Evolutionary conservation across 2,329 filamentous ascomycete genomes (phyloP), one percentile per base, ranked within the genome.

Genomic region (Chalara sp.): DNA sequence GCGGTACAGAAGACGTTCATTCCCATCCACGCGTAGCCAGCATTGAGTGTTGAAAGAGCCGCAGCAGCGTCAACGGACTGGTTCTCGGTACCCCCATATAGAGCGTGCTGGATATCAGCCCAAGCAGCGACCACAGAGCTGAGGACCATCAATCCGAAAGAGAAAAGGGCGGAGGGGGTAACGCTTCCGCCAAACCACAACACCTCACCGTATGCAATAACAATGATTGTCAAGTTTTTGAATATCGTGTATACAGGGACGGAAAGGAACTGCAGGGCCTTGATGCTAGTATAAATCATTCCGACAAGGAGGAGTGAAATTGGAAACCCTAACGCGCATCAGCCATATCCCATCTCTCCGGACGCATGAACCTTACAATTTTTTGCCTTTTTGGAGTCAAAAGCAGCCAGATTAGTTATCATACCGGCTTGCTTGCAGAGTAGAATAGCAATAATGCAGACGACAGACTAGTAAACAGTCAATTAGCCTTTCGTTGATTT

Each of bases 161-260:
- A 95, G 64, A 96, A 86, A 32, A 99, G 81, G 2, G 90, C 84
- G 70, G 96, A 83, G 44, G 85, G 81, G 12, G 87, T 91, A 53
- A 99, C 92, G 46, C 84, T 89, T 65, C 92, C 92, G 55, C 93
- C 93, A 61, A 99, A 99, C 91, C 92, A 97, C 48, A 99, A 79
- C 32, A 99, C 92, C 72, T 99, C 93, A 61, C 93, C 93, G 61
- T 99, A 99, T 50, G 93, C 93, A 65, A 97, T 99, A 58, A 97
- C 83, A 64, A 99, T 97, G 69, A 95, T 99, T 55, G 93, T 97
- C 75, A 99, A 72, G 74, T 99, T 99, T 80, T 99, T 99, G 80
- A 99, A 99, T 68, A 99, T 99, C 50, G 93, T 99, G 74, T 99
- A 99, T 30, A 99, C 93, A 29, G 93, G 93, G 50, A 99, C 95